Conservation (phyloP, 1,284 basidiomycete species). For the Vanrija sp. region DNA sequence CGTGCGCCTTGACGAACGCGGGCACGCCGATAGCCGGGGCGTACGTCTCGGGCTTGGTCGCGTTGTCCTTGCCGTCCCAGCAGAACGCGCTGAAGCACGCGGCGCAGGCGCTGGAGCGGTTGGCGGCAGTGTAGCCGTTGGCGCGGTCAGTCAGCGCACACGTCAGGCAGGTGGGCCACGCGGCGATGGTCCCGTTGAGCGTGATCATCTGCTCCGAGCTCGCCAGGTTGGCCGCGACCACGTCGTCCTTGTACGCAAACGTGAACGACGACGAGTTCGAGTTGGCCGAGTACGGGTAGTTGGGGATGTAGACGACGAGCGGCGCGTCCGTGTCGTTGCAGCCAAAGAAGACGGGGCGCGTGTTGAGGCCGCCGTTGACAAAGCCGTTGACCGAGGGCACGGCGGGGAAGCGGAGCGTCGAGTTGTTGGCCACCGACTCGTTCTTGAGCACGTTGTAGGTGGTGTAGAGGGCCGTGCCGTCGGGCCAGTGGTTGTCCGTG, state of each 20-base stretch:
- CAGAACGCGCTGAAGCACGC: constrained; percentile 45
- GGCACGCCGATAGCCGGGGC: constrained; percentile 17
- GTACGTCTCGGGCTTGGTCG: constrained; percentile 24
- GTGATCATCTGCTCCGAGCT: constrained; percentile 32
- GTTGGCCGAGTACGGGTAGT: constrained; percentile 49
- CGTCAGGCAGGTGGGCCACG: constrained; percentile 48
- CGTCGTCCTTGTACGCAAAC: constrained; percentile 44
- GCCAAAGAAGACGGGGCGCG: constrained; percentile 50
- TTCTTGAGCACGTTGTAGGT: constrained; percentile 27
- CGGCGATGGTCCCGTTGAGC: constrained; percentile 33
- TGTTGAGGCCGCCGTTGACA: constrained; percentile 54
- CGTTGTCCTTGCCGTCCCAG: constrained; percentile 41
- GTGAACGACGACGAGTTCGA: constrained; percentile 48
- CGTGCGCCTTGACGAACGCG: background rate
- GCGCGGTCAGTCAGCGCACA: constrained; percentile 50
- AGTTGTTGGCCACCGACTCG: constrained; percentile 15
- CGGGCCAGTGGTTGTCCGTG: constrained; percentile 51
- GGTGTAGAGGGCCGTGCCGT: constrained; percentile 50
- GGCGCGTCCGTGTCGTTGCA: constrained; percentile 48
- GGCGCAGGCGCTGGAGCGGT: constrained; percentile 37
- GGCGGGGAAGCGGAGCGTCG: constrained; percentile 45
- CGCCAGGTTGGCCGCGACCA: constrained; percentile 31
- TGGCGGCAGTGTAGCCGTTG: constrained; percentile 24
- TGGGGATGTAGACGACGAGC: constrained; percentile 50
- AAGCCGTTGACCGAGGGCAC: constrained; percentile 51